phyloP scores from a whole-genome alignment of 495 filamentous ascomycete species.

The Collariella sp. region DNA sequence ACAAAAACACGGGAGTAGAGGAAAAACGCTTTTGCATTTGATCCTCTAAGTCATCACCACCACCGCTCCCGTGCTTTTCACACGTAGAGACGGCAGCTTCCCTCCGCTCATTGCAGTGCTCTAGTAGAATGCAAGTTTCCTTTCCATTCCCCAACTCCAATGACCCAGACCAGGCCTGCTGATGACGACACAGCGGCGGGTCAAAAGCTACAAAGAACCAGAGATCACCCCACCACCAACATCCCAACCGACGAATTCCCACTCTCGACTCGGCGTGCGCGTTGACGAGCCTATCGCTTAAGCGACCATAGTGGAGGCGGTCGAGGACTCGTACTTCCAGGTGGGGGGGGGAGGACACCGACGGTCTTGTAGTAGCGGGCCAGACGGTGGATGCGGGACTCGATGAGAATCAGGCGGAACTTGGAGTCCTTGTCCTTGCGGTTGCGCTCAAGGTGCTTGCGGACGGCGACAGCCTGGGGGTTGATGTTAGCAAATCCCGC shows the following conservation, averaged over 20 bases:
- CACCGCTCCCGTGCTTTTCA: conserved; percentile 8
- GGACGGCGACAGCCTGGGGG: conserved; percentile 82
- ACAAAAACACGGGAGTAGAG: not conserved
- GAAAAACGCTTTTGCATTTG: conserved; percentile 7
- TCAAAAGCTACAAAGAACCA: conserved; percentile 18
- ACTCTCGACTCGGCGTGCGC: conserved; percentile 10
- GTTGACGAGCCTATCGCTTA: conserved; percentile 32
- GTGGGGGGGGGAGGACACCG: conserved; percentile 92
- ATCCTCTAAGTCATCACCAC: conserved; percentile 1
- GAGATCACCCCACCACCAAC: conserved; percentile 1
- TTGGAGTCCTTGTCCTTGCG: conserved; percentile 99
- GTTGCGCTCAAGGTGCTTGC: conserved; percentile 99
- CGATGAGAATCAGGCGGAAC: conserved; percentile 98
- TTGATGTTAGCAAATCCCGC: not conserved
- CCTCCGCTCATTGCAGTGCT: conserved; percentile 14
- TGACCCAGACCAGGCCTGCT: conserved; percentile 10
- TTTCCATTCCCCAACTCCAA: conserved; percentile 31
- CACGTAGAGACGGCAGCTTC: conserved; percentile 1
- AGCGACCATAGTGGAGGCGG: conserved; percentile 56
- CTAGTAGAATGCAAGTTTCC: conserved; percentile 28
- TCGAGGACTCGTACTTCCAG: conserved; percentile 88
- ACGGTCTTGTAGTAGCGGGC: conserved; percentile 96
- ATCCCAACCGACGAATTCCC: conserved; percentile 5
- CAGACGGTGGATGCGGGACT: conserved; percentile 98
- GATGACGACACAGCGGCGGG: conserved; percentile 5